phyloP scores from a whole-genome alignment of 306 rosid genomes.

The Trifolium subterraneum region DNA sequence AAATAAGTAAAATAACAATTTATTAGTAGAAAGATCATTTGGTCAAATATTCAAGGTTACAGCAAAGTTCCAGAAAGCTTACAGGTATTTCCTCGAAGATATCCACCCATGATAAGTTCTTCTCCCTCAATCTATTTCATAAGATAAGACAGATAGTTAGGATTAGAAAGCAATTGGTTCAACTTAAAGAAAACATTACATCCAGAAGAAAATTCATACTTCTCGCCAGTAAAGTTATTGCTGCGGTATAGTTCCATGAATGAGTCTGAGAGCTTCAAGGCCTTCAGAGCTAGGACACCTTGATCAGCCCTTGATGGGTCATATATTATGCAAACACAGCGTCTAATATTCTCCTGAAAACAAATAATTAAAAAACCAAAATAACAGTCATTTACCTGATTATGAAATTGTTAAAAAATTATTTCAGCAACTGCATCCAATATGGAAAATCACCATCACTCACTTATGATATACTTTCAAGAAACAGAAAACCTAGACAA shows the following conservation, averaged over 20 bases:
- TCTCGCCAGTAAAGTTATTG: conserved; percentile 90
- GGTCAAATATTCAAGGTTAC: conserved; percentile 1
- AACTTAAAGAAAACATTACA: conserved; percentile 29
- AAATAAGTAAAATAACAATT: not conserved
- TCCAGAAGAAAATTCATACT: conserved; percentile 58
- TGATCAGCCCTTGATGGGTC: conserved; percentile 92
- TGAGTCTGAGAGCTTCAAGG: conserved; percentile 89
- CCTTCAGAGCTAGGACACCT: conserved; percentile 94
- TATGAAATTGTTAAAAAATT: conserved; percentile 11
- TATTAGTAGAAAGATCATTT: not conserved
- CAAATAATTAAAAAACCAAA: conserved; percentile 1
- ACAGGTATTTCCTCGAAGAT: conserved; percentile 98
- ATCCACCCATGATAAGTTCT: conserved; percentile 92
- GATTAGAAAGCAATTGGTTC: conserved; percentile 39
- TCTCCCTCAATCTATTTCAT: conserved; percentile 87
- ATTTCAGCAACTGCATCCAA: conserved; percentile 6
- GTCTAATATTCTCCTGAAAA: conserved; percentile 87
- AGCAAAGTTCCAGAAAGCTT: conserved; percentile 45
- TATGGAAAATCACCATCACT: conserved; percentile 1
- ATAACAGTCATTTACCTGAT: conserved; percentile 15
- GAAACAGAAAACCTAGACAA: conserved; percentile 3
- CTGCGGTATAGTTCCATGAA: conserved; percentile 95
- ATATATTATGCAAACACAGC: conserved; percentile 93
- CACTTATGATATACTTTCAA: not conserved
- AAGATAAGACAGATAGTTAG: conserved; percentile 39